Base-by-base conservation (phyloP, 805 yeast genomes). In the Phaffomyces thermotolerans region DNA sequence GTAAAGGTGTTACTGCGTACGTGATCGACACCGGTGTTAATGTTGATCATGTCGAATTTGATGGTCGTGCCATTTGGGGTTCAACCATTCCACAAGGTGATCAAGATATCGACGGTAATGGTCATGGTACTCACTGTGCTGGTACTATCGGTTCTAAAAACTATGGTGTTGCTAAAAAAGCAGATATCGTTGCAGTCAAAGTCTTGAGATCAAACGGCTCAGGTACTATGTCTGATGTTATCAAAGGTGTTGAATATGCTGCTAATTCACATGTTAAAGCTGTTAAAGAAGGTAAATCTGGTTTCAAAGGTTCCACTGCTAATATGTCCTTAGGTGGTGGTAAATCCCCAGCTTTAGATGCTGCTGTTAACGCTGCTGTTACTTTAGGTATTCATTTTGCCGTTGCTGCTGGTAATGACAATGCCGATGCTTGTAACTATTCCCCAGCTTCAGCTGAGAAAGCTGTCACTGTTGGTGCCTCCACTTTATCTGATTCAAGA, bases 41-140 rank as follows among this genome's bases (percentile, higher is more conserved):
- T 53, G 72, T 79, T 40, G 67, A 73, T 15, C 96, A 89, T 63
- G 72, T 69, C 31, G 93, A 88, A 58, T 89, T 89, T 57, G 82
- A 69, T 10, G 90, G 90, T 38, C 79, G 96, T 68, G 95, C 95
- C 37, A 61, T 62, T 34, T 86, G 95, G 95, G 95, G 95, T 53
- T 73, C 80, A 40, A 86, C 95, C 45, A 72, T 86, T 52, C 95
- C 95, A 52, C 54, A 64, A 41, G 82, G 81, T 56, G 87, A 79
- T 54, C 73, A 73, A 42, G 88, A 81, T 52, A 57, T 71, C 36
- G 96, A 90, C 62, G 93, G 88, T 42, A 84, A 86, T 57, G 97
- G 96, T 41, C 97, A 89, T 66, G 97, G 97, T 58, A 87, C 96
- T 37, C 97, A 89, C 60, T 87, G 95, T 69, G 95, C 96, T n/a